A percentile compares a stretch with the other conserved stretches of the same genome.
These are phyloP conservation scores for Ormosia semicastrata DNA, from an alignment of 306 rosid genomes.

Conservation along the genomic window DNA sequence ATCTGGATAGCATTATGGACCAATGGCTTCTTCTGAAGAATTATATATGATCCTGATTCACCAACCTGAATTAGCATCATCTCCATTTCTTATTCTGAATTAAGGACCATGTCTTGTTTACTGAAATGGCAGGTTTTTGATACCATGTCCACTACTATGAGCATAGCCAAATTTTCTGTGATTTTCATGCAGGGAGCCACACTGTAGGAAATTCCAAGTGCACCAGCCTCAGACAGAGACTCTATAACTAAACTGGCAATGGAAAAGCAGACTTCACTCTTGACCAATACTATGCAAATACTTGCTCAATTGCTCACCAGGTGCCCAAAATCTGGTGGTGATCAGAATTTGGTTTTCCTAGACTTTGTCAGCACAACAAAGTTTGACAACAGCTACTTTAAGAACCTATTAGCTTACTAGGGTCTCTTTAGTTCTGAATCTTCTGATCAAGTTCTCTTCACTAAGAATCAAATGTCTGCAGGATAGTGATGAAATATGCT, in stretches of 20 bases:
- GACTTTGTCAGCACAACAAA: slow-evolving; percentile 55
- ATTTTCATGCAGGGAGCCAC: slow-evolving; percentile 52
- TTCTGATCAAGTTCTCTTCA: slow-evolving; percentile 4
- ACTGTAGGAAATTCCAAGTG: slow-evolving; percentile 60
- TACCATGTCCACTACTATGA: neutral
- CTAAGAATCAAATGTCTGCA: too few relatives aligned
- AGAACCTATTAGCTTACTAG: slow-evolving; percentile 49
- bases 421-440: slow-evolving; percentile 59
- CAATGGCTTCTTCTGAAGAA: neutral
- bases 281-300: slow-evolving; percentile 35
- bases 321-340: slow-evolving; percentile 69
- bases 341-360: slow-evolving; percentile 21
- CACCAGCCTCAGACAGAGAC: slow-evolving; percentile 66
- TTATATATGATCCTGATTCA: neutral
- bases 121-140: neutral
- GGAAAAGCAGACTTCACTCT: slow-evolving; percentile 51
- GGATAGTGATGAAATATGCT: slow-evolving; percentile 45
- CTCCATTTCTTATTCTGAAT: neutral
- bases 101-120: neutral
- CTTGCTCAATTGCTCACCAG: slow-evolving; percentile 30
- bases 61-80: neutral
- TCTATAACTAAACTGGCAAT: slow-evolving; percentile 62
- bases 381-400: slow-evolving; percentile 64
- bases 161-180: neutral
- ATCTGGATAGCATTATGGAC: neutral